Base-by-base conservation (phyloP, 2,329 filamentous ascomycete species). In the Daldinia sp. region DNA sequence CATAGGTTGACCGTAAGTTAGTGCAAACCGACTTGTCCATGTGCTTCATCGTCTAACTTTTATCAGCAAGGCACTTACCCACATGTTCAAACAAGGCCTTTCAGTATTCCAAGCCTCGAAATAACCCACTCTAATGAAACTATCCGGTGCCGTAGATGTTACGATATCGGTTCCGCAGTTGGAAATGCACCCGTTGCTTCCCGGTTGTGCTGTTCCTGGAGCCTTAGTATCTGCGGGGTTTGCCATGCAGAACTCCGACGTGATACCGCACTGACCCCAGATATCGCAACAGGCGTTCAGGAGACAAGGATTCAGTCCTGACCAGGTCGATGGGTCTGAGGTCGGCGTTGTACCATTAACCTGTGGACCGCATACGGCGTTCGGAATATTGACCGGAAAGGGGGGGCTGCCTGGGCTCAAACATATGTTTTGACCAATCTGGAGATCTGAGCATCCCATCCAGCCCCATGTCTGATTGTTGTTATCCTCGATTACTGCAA, bases 391-490 rank as follows among this genome's bases (percentile, higher is more conserved):
- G 17, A 34, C 41, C 9, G 58, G 58, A 47, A 61, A 47, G 15
- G 58, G 58, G 11, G 58, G 21, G 9, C 5, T 48, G 35, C 58
- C 58, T 15, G 23, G 43, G 39, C 58, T 61, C 15, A 61, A 19
- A 23, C 58, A 61, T 45, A 61, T 61, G n/a, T 52, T 57, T n/a
- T 51, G 47, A 11, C 47, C 58, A 17, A 30, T 10, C 5, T 47
- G 25, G 11, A 61, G 45, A 17, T 51, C 34, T 21, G 39, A 23
- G 35, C 58, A 61, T 25, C 35, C 52, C 29, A 21, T 57, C 58
- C 58, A 61, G 3, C 49, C 67, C 68, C 68, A 70, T 6, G 67
- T 70, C 3, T 59, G 34, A n/a, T 65, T 65, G 52, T 70, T 69
- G 45, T 65, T 68, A 1, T 34, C 29, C 43, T 68, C 65, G 1